A percentile compares a stretch with the other conserved stretches of the same genome.
Evolutionary conservation across 202 grass and related monocot species (phyloP).

Genomic region (Schoenoplectus triqueter): DNA sequence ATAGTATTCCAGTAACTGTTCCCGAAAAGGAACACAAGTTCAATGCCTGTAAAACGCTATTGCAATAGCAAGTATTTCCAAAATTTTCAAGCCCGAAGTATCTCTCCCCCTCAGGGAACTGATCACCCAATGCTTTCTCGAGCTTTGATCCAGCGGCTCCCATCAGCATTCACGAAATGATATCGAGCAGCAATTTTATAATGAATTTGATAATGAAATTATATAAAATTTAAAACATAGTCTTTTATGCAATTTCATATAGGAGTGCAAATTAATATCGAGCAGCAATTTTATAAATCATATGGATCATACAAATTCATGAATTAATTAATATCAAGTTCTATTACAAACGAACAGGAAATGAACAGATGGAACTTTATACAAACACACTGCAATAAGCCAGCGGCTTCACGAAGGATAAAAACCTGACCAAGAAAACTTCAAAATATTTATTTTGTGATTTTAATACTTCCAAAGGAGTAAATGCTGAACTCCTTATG

Average conservation of each 20-base stretch:
- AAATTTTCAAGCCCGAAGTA: no score
- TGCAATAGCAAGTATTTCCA: no score
- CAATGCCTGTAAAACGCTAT: no score
- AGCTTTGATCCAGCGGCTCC: no score
- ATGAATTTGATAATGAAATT: no score
- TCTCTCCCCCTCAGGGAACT: no score
- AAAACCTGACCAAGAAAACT: neutral
- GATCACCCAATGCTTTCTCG: no score
- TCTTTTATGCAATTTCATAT: neutral
- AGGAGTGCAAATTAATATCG: neutral
- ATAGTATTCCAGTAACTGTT: no score
- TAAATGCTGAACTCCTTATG: neutral
- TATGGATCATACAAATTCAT: constrained; percentile 21
- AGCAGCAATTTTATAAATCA: neutral
- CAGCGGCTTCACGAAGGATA: neutral
- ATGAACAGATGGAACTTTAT: constrained; percentile 19
- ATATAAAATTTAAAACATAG: no score
- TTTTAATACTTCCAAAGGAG: neutral
- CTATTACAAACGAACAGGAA: constrained; percentile 27
- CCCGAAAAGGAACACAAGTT: no score
- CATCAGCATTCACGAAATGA: no score
- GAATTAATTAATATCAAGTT: constrained; percentile 9
- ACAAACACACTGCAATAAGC: neutral
- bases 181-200: no score
- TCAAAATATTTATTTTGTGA: neutral